Evolutionary conservation across 768 basidiomycete genomes (phyloP), one percentile per base, ranked within the genome.

Genomic region (Hydnomerulius pinastri): DNA sequence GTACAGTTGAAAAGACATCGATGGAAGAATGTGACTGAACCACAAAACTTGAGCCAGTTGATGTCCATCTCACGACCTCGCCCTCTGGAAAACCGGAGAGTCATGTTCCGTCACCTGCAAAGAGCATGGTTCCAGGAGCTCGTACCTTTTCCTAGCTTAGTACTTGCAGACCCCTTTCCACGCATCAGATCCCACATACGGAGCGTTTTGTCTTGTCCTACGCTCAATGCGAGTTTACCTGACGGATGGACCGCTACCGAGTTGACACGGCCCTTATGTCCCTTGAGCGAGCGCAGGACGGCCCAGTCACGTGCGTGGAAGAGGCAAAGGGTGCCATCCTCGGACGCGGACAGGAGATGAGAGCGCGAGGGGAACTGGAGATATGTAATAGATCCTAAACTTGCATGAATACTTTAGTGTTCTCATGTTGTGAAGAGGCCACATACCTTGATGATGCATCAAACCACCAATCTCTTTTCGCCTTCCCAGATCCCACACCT

Each of bases 141-240:
- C 77, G 47, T 52, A 91, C 94, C 94, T 73, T 86, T 89, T 18
- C 92, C 91, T 5, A 99, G 69, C 64, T 95, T 94, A 39, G 83
- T 87, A 66, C 93, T 92, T 6, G 92, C 92, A 10, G 83, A 83
- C 4, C 92, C 91, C 66, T 88, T 87, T 0, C 96, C 96, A 38
- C 95, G 76, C 91, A 98, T 95, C 42, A 99, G 74, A 75, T 99
- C 97, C 97, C 97, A 99, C 95, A 99, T 97, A 36, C 94, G 80
- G 51, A 98, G 57, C 3, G 90, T 91, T 56, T 80, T 78, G 62
- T 98, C 97, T 61, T 85, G 87, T 6, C 97, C 96, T 0, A 98
- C 93, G 53, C 86, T 92, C 33, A 99, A 69, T 1, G 87, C 95
- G 15, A 98, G 81, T 60, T 98, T 90, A 6, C 95, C 92, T 0